phyloP scores from a whole-genome alignment of 257 asterid species.

The Sherardia arvensis region DNA sequence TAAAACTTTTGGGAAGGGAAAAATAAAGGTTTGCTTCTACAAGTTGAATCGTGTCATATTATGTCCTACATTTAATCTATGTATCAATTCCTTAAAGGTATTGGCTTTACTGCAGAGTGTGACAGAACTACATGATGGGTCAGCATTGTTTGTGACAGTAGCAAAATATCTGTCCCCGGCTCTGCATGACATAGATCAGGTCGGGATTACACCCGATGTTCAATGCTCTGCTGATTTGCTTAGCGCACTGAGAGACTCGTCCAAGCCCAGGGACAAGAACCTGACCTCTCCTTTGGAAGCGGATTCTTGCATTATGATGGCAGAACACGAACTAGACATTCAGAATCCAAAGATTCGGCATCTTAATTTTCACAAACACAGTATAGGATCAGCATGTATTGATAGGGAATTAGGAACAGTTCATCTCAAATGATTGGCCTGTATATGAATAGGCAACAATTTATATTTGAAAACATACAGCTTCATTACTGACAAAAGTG shows the following conservation, averaged over 20 bases:
- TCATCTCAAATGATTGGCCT: not conserved
- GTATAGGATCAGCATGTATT: not conserved
- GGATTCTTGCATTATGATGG: constrained; percentile 80
- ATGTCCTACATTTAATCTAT: not conserved
- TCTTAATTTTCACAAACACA: constrained; percentile 29
- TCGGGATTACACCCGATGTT: constrained; percentile 80
- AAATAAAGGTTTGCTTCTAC: constrained; percentile 56
- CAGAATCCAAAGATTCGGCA: constrained; percentile 59
- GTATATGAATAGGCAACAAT: too few species aligned
- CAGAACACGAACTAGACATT: constrained; percentile 76
- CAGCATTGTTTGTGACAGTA: constrained; percentile 84
- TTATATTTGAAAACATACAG: not conserved
- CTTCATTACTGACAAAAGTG: not conserved
- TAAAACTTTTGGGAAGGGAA: constrained; percentile 86
- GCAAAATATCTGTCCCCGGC: constrained; percentile 86
- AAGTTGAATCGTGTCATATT: not conserved
- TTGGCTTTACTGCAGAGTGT: constrained; percentile 51
- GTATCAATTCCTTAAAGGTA: not conserved
- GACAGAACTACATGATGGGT: constrained; percentile 80
- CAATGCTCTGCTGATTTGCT: constrained; percentile 65
- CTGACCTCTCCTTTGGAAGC: constrained; percentile 45
- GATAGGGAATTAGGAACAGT: not conserved
- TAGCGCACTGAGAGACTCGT: constrained; percentile 35
- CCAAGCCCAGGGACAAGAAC: constrained; percentile 26
- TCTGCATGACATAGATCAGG: constrained; percentile 90